Evolutionary conservation across 2,329 filamentous ascomycete genomes (phyloP).

Genomic region (Pyrenophora tritici-repentis): DNA sequence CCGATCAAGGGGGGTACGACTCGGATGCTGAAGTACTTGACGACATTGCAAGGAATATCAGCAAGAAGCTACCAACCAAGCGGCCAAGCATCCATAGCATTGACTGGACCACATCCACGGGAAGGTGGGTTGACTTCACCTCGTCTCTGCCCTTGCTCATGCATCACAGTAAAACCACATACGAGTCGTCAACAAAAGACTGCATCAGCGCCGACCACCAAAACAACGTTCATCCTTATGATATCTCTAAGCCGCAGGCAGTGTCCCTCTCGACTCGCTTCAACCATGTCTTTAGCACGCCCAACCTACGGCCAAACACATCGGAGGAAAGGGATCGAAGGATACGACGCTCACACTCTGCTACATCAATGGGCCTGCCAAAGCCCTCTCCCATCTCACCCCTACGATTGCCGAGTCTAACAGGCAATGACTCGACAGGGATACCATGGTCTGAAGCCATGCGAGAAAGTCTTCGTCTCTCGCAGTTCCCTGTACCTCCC

Average conservation of each 20-base stretch:
- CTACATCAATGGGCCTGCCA: conserved; percentile 32
- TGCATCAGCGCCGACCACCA: conserved; percentile 13
- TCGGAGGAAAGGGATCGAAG: conserved; percentile 21
- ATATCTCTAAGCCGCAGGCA: conserved; percentile 22
- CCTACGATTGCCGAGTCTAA: conserved; percentile 38
- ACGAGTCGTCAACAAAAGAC: conserved; percentile 28
- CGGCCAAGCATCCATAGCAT: conserved; percentile 44
- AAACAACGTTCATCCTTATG: conserved; percentile 26
- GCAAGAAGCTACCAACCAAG: conserved; percentile 38
- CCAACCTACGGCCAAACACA: conserved; percentile 31
- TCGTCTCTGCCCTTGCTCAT: conserved; percentile 11
- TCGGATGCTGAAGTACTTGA: conserved; percentile 44
- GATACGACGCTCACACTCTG: conserved; percentile 40
- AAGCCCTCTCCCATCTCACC: conserved; percentile 28
- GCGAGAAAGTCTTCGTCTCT: conserved; percentile 38
- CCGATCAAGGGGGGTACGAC: conserved; percentile 46
- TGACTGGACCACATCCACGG: conserved; percentile 39
- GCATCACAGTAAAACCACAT: conserved; percentile 31
- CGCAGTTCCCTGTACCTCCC: conserved; percentile 31
- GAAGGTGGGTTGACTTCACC: conserved; percentile 24
- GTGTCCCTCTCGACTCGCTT: conserved; percentile 26
- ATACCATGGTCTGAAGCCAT: conserved; percentile 37
- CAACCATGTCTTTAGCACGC: conserved; percentile 37
- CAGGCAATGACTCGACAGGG: conserved; percentile 25
- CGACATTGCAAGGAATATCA: conserved; percentile 38